Base-by-base conservation (phyloP, 805 yeast species). In the Yarrowia deformans region DNA sequence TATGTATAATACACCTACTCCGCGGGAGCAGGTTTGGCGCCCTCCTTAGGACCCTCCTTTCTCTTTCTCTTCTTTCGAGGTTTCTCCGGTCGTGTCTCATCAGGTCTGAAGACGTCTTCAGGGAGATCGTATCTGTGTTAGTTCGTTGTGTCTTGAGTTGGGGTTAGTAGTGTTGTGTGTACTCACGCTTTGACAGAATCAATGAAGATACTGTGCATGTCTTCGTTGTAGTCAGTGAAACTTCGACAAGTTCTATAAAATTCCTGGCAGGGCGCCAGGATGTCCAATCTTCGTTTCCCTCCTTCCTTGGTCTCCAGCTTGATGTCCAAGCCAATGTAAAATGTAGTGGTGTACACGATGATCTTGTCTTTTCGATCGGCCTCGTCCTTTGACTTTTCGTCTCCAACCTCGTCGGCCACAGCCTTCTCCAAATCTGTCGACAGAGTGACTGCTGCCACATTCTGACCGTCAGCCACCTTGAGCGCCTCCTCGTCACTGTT, bases 201-300 rank as follows among this genome's bases (percentile, higher is more conserved):
- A 74, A 93, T 87, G 69, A 85, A 82, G 71, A 94, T 81, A 32
- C 87, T 80, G 71, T 87, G 83, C 10, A 83, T 78, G 54, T 86
- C 85, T 67, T 86, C 89, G 72, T 89, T 85, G 74, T 86, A 95
- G 46, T 83, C 82, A 23, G 83, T 82, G 87, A 94, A 91, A 42
- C 86, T 84, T 72, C 91, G 88, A 78, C 98, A 91, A 8, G 91
- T 79, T 52, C 84, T 88, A 79, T 85, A 92, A 77, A 94, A 95
- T 71, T 95, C 98, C 23, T 91, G 84, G 76, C 98, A 93, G 19
- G 97, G 97, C 72, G 88, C 85, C 74, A 90, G 97, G 69, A 94
- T 89, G 77, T 93, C 97, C 73, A 93, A 83, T 73, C 74, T 73
- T 56, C 74, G 73, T 40, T 73, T 72, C 85, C 80, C 86, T 85